A percentile compares a stretch with the other conserved stretches of the same genome.
phyloP scores from a whole-genome alignment of 192 early-diverging fungal genomes.

The Irineochytrium annulatum region DNA sequence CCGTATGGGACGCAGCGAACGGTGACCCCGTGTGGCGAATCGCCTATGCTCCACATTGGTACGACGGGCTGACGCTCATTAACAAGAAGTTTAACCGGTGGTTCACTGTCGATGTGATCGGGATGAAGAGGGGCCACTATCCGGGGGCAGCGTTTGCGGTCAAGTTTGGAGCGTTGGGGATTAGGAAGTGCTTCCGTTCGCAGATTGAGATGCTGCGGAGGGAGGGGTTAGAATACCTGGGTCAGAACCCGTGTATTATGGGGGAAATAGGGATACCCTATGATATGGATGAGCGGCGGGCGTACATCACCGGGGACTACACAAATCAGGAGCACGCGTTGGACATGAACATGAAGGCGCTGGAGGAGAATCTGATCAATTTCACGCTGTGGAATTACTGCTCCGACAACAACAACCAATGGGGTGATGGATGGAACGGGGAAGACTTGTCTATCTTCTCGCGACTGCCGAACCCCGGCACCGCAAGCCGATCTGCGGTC shows the following conservation, averaged over 20 bases:
- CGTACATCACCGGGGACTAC: constrained; percentile 63
- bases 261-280: constrained; percentile 78
- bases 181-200: constrained; percentile 56
- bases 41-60: constrained; percentile 77
- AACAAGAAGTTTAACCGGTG: constrained; percentile 53
- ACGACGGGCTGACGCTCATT: constrained; percentile 68
- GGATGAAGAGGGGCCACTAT: constrained; percentile 47
- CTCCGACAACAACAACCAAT: constrained; percentile 60
- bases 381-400: constrained; percentile 85
- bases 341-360: constrained; percentile 61
- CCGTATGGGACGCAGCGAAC: constrained; percentile 10
- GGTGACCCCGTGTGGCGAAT: constrained; percentile 36
- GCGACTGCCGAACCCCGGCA: too few species aligned
- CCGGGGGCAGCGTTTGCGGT: constrained; percentile 53
- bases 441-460: constrained; percentile 56
- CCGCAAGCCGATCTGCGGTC: too few species aligned
- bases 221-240: constrained; percentile 35
- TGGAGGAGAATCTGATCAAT: constrained; percentile 62
- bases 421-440: constrained; percentile 80
- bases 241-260: constrained; percentile 60
- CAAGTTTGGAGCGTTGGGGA: constrained; percentile 66
- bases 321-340: constrained; percentile 57
- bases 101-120: constrained; percentile 54
- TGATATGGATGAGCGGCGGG: constrained; percentile 62
- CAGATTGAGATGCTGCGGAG: constrained; percentile 24